Base-by-base conservation (phyloP, 495 filamentous ascomycete species). In the Penicillium steckii region DNA sequence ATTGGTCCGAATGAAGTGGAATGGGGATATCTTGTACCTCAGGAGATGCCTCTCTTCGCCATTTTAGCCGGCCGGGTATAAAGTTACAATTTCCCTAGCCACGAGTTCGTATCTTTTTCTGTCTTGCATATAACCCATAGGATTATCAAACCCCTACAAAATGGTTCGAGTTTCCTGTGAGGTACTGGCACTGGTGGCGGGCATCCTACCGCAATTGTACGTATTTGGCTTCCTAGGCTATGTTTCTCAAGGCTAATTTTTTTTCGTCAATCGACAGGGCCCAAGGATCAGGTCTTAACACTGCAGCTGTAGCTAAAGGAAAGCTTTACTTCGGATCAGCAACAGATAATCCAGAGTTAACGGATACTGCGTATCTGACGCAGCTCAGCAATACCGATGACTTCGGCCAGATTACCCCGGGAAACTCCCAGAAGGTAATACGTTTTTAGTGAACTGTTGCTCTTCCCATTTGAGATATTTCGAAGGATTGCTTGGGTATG, bases 301-400 rank as follows among this genome's bases (percentile, higher is more conserved):
- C 75, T 15, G 78, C 83, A 42, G 79, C 79, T 35, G 69, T 77
- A 22, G 70, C 72, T 2, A 74, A 74, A 24, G 77, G 81, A 49
- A 70, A 77, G 46, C 29, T 67, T 13, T 86, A 85, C 66, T 85
- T 86, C 49, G 84, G 84, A 37, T 77, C 78, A 8, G 80, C 78
- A 0, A 82, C 81, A 18, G 72, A 83, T 46, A 84, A 85, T 50
- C 55, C 61, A 7, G 76, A 78, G 57, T 62, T 80, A 46, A 75
- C 60, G 17, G 80, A 87, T 63, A 49, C 69, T 8, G 33, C 62
- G 12, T 88, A 86, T 53, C 48, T 71, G 12, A 54, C 62, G 6
- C 60, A 67, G 21, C 58, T 78, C 29, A 72, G 60, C 55, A 73
- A 83, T 62, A 77, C 67, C 27, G 63, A 64, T 18, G 81, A 85